Evolutionary conservation across 2,329 filamentous ascomycete genomes (phyloP).

Genomic region (Cylindrodendrum hubeiense): DNA sequence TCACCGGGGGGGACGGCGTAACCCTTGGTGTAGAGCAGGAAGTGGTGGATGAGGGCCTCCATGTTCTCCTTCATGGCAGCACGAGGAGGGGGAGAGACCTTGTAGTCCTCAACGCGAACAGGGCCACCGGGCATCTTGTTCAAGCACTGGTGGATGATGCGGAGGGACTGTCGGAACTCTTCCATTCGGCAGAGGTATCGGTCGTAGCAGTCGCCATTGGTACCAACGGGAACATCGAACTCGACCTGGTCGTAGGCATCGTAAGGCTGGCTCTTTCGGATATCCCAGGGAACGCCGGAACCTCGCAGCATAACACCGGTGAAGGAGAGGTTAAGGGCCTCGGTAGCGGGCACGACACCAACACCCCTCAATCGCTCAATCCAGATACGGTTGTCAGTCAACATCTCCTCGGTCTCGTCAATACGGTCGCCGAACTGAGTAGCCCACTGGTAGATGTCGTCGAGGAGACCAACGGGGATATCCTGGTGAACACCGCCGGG

Average conservation of each 20-base stretch:
- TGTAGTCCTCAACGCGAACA: slow-evolving; percentile 97
- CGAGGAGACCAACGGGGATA: slow-evolving; percentile 90
- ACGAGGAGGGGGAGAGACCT: slow-evolving; percentile 95
- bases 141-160: slow-evolving; percentile 98
- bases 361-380: slow-evolving; percentile 91
- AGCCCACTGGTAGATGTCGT: slow-evolving; percentile 99
- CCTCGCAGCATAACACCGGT: slow-evolving; percentile 98
- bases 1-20: slow-evolving; percentile 97
- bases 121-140: slow-evolving; percentile 99
- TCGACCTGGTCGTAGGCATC: slow-evolving; percentile 98
- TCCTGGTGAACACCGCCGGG: slow-evolving; percentile 97
- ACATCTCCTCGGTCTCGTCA: slow-evolving; percentile 97
- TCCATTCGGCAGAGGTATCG: slow-evolving; percentile 99
- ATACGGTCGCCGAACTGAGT: slow-evolving; percentile 99
- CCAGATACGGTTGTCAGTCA: slow-evolving; percentile 99
- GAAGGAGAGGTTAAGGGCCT: slow-evolving; percentile 98
- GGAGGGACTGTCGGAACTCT: slow-evolving; percentile 97
- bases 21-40: slow-evolving; percentile 98
- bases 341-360: slow-evolving; percentile 89
- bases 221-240: slow-evolving; percentile 96
- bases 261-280: slow-evolving; percentile 97
- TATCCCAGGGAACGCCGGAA: slow-evolving; percentile 94
- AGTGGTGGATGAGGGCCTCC: slow-evolving; percentile 99
- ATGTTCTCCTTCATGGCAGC: slow-evolving; percentile 99
- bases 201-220: slow-evolving; percentile 99